A percentile compares a stretch with the other conserved stretches of the same genome.
phyloP scores from a whole-genome alignment of 352 stramenopile species.

The Globisporangium okanoganense region DNA sequence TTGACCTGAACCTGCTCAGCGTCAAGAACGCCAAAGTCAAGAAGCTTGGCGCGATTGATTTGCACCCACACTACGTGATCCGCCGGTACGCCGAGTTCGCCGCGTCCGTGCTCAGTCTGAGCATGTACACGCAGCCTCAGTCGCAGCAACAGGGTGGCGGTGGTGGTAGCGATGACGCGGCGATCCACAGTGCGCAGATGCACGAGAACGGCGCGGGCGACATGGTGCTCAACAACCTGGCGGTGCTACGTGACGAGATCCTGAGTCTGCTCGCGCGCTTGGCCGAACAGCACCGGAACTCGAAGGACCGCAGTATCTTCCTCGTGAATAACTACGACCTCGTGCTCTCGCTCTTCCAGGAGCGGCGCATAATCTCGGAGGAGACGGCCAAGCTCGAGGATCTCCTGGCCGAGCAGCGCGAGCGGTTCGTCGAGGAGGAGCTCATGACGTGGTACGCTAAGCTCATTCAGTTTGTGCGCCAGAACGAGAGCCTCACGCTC shows the following conservation, averaged over 20 bases:
- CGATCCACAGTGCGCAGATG: conserved; percentile 65
- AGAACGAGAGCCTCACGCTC: conserved; percentile 87
- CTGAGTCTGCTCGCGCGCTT: conserved; percentile 78
- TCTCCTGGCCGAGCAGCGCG: conserved; percentile 89
- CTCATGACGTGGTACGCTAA: conserved; percentile 91
- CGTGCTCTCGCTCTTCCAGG: conserved; percentile 94
- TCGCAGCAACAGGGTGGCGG: conserved; percentile 14
- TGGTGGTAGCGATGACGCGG: conserved; percentile 22
- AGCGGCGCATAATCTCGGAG: conserved; percentile 91
- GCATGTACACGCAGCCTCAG: conserved; percentile 51
- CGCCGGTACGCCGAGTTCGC: conserved; percentile 96
- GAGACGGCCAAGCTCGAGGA: conserved; percentile 95
- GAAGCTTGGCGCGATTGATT: conserved; percentile 91
- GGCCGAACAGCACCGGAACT: conserved; percentile 87
- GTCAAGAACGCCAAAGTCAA: conserved; percentile 85
- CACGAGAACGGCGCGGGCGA: conserved; percentile 84
- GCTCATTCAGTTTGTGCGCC: conserved; percentile 97
- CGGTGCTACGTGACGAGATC: conserved; percentile 77
- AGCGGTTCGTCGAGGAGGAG: conserved; percentile 98
- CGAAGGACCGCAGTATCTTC: conserved; percentile 96
- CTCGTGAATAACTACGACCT: conserved; percentile 98
- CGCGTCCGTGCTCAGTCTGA: conserved; percentile 94
- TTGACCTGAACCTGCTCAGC: conserved; percentile 95
- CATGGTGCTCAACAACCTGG: conserved; percentile 94
- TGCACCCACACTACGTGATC: conserved; percentile 97